phyloP scores from a whole-genome alignment of 768 basidiomycete genomes.

The Suillus weaverae region DNA sequence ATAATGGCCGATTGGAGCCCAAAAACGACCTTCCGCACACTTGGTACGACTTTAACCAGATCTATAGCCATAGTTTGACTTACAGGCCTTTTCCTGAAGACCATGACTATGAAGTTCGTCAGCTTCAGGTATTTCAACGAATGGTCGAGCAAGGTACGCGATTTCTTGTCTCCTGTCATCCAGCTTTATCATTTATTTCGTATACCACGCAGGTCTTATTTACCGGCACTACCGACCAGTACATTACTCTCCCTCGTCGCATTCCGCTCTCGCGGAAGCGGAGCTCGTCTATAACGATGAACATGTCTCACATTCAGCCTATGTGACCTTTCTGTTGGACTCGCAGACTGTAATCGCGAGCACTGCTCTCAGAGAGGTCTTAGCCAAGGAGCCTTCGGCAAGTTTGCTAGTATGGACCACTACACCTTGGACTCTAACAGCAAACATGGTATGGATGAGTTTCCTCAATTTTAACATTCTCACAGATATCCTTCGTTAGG shows the following conservation, averaged over 20 bases:
- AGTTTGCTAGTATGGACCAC: constrained; percentile 92
- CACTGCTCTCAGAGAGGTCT: constrained; percentile 30
- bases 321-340: constrained; percentile 75
- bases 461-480: not conserved
- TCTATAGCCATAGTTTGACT: not conserved
- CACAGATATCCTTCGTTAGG: constrained; percentile 45
- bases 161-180: not conserved
- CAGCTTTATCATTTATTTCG: too few relatives aligned
- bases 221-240: constrained; percentile 87
- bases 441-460: constrained; percentile 75
- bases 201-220: constrained; percentile 62
- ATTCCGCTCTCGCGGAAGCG: constrained; percentile 92
- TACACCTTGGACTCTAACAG: constrained; percentile 95
- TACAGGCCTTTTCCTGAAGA: constrained; percentile 46
- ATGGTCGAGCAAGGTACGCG: constrained; percentile 82
- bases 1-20: constrained; percentile 91
- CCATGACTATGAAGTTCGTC: constrained; percentile 83
- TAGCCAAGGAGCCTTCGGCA: constrained; percentile 35
- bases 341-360: constrained; percentile 19
- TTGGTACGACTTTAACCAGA: constrained; percentile 51
- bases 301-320: constrained; percentile 86
- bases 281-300: constrained; percentile 89
- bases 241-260: constrained; percentile 93
- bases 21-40: constrained; percentile 75
- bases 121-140: constrained; percentile 77